Base-by-base conservation (phyloP, 2,329 filamentous ascomycete genomes). In the Nigrospora sphaerica region DNA sequence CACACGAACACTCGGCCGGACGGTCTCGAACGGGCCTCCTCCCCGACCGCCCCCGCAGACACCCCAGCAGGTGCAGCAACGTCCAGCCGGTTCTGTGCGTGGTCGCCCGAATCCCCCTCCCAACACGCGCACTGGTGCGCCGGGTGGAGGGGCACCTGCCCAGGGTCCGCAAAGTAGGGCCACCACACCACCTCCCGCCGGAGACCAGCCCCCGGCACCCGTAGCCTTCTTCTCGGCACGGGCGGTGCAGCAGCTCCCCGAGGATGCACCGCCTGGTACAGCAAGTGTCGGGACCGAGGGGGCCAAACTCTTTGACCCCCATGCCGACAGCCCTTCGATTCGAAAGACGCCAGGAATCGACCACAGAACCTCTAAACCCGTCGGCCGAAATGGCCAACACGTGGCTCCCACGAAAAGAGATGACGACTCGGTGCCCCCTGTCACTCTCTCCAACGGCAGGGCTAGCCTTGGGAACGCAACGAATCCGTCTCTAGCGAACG, bases 341-440 rank as follows among this genome's bases (percentile, higher is more conserved):
- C 81, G 88, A 50, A 91, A 92, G 61, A 96, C 92, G 0, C 86
- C 86, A 0, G 91, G 91, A 3, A 78, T 96, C 35, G 89, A 96
- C 58, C 88, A 95, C 59, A 81, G 70, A 18, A 84, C 80, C 44
- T 91, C 86, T 5, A 83, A 85, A 44, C 88, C 90, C 0, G 69
- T 95, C 2, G 77, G 75, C 4, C 78, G 75, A 51, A 74, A 71
- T 39, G 68, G 73, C 0, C 71, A 77, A 51, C 77, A 82, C 48
- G 68, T 80, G 1, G 61, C 73, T 1, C 71, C 74, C 1, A 32
- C 54, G 2, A 58, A 61, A 43, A 56, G 55, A 17, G 58, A 63
- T 11, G 47, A 52, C 12, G 59, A 59, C 57, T 47, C 52, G 61
- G 44, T 49, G 11, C 45, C 47, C 18, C 48, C 23, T 10, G 23